Base-by-base conservation (phyloP, 352 stramenopile genomes). In the Pythium rishiriense region DNA sequence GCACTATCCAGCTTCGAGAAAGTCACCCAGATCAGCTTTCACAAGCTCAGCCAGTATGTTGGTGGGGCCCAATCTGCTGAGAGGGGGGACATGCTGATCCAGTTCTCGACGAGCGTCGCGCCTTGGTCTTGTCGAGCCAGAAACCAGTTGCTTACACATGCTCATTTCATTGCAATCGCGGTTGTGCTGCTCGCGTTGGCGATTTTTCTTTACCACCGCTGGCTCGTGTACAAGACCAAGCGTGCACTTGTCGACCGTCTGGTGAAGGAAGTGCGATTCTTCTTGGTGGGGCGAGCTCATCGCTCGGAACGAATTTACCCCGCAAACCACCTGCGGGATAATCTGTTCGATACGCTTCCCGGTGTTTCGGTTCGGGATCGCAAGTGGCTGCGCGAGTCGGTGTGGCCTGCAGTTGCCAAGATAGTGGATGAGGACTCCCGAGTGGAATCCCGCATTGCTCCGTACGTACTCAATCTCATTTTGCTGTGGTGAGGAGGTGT, bases 251-350 rank as follows among this genome's bases (percentile, higher is more conserved):
- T 86, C 8, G 80, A 89, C 58, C 78, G 82, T 0, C 78, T 89
- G 24, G 75, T 88, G 25, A 89, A 87, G 55, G 82, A 91, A 64
- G 82, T 87, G 46, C 82, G 82, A 22, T 89, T 80, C 29, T 80
- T 79, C 47, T 61, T 91, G 35, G 55, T 91, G 14, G 68, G 74
- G 45, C 76, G 79, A 31, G 77, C 75, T 14, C 65, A 71, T 6
- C 61, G 59, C 4, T 35, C 73, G 0, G 67, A 88, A 50, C 71
- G 68, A 5, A 79, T 71, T 26, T 91, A 88, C 39, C 76, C 79
- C 3, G 76, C 75, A 4, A 77, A 83, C 39, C 76, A 86, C 53
- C 37, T 91, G 21, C 76, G 82, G 25, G 82, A 91, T 33, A 66
- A 89, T 33, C 65, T 91, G 21, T 83, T 91, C 35, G 78, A 87